Base-by-base conservation (phyloP, 2,329 filamentous ascomycete species). In the Albophoma yamanashiensis region DNA sequence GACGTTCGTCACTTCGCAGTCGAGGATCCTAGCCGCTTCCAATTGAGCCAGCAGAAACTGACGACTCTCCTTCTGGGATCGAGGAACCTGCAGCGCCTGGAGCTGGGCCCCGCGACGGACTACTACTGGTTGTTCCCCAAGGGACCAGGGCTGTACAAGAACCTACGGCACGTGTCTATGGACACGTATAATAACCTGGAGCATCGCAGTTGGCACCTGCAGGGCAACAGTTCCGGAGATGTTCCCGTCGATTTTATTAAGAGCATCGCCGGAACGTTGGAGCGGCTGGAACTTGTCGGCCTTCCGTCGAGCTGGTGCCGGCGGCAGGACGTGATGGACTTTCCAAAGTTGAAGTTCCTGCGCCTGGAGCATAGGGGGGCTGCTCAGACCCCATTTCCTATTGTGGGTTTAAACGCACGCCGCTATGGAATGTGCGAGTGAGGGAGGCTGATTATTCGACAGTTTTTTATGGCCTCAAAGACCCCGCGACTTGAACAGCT, bases 401-500 rank as follows among this genome's bases (percentile, higher is more conserved):
- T 64, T 9, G 59, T 62, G 53, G 47, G 58, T 62, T n/a, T 36
- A 9, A n/a, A 34, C 1, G 5, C 27, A 5, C 20, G 17, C 36
- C 8, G 27, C 27, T 2, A n/a, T n/a, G 50, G 12, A 12, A 27
- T 14, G 9, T 17, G 12, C n/a, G 11, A 27, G 5, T 14, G 5
- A n/a, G 1, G 20, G 6, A n/a, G 20, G 31, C 31, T 55, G 50
- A 55, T 31, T 6, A 38, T 12, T 9, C 4, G 4, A 6, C 25
- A 74, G 71, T 66, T 71, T 50, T 52, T 57, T 12, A 22, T 71
- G 7, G 67, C 67, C 25, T 31, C 55, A 1, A 68, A 67, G 45
- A 68, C 67, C n/a, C 72, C 69, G 14, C 63, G 61, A 0, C 47
- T 74, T 15, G 67, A 74, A 57, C 72, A 75, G 56, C 62, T 75